Percentiles rank a stretch among this genome's conserved stretches.
These are phyloP conservation scores for Setaria viridis DNA, from an alignment of 202 grass and related monocot genomes.

Conservation along the genomic window DNA sequence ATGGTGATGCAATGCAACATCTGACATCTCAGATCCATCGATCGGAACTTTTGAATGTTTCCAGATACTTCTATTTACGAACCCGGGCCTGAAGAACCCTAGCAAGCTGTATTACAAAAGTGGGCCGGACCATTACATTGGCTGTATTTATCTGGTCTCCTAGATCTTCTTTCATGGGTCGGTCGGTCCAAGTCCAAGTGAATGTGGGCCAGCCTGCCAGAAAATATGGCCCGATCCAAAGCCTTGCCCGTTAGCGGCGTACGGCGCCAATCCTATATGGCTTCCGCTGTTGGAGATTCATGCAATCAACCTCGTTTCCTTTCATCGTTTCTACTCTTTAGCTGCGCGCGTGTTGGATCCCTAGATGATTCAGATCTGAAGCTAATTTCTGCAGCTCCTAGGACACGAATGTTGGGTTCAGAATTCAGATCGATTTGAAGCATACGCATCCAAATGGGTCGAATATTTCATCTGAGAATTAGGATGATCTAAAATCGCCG, in stretches of 20 bases:
- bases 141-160: too few species aligned
- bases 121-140: background rate
- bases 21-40: too few species aligned
- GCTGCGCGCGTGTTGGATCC: background rate
- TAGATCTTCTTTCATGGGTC: background rate
- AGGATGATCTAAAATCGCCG: background rate
- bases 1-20: too few species aligned
- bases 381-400: background rate
- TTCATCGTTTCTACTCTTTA: background rate
- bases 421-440: background rate
- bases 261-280: too few species aligned
- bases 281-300: too few species aligned
- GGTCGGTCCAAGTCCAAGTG: background rate
- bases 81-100: too few species aligned
- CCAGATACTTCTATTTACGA: too few species aligned
- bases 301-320: too few species aligned
- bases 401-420: background rate
- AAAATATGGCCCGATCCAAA: background rate
- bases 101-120: background rate
- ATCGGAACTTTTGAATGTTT: too few species aligned
- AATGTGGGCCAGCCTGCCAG: background rate
- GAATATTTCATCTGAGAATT: background rate
- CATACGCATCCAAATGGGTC: background rate
- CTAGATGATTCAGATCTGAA: background rate
- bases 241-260: background rate